phyloP scores from a whole-genome alignment of 1,139 yeast genomes.

The Taphrina flavorubra region DNA sequence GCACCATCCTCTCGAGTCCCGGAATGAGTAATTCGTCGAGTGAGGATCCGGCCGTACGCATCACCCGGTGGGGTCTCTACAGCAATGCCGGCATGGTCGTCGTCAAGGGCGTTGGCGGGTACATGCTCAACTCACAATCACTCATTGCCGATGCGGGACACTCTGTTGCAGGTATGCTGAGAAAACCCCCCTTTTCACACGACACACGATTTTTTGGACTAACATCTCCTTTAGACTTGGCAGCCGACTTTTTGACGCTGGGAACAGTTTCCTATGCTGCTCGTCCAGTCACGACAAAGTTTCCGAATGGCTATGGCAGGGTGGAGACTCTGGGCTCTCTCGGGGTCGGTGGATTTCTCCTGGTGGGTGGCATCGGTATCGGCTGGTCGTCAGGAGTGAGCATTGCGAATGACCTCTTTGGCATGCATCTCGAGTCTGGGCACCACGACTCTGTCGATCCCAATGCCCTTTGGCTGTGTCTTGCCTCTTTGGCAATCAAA shows the following conservation, averaged over 20 bases:
- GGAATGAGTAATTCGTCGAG: slow-evolving; percentile 26
- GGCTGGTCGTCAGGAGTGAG: slow-evolving; percentile 55
- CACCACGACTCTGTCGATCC: slow-evolving; percentile 61
- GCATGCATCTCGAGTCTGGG: slow-evolving; percentile 54
- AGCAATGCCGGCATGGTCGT: slow-evolving; percentile 85
- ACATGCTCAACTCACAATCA: slow-evolving; percentile 92
- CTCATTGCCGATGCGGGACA: slow-evolving; percentile 92
- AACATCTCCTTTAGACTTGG: slow-evolving; percentile 60
- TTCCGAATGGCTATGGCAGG: slow-evolving; percentile 91
- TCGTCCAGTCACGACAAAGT: slow-evolving; percentile 66
- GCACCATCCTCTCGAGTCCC: slow-evolving; percentile 23
- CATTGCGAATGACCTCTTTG: slow-evolving; percentile 46
- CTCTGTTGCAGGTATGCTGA: slow-evolving; percentile 43
- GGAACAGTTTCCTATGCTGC: slow-evolving; percentile 83
- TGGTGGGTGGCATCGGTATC: slow-evolving; percentile 87
- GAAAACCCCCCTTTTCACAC: background rate
- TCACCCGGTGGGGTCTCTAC: slow-evolving; percentile 87
- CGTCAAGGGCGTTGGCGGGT: slow-evolving; percentile 86
- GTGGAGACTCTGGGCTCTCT: slow-evolving; percentile 90
- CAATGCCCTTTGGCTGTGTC: slow-evolving; percentile 96
- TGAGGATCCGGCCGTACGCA: slow-evolving; percentile 82
- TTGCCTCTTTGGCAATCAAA: slow-evolving; percentile 80
- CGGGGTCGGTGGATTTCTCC: slow-evolving; percentile 78
- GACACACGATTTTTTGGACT: slow-evolving; percentile 19
- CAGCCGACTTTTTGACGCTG: slow-evolving; percentile 85